Conservation (phyloP, 1,139 yeast species). For the Neolecta irregularis region DNA sequence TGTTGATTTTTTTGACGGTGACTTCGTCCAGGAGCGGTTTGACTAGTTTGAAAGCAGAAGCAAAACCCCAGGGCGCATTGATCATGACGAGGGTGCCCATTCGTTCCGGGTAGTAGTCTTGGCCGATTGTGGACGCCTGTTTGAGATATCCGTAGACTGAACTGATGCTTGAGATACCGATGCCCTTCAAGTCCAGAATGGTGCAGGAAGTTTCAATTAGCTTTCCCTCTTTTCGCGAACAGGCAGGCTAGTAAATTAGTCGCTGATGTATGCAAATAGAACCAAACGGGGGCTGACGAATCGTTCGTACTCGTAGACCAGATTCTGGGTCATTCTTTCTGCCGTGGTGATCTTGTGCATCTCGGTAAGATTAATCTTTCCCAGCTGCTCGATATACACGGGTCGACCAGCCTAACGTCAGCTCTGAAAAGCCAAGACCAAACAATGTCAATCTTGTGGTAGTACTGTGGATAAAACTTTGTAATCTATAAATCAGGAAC, state of each 20-base stretch:
- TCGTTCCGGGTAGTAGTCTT: conserved; percentile 97
- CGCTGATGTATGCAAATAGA: neutral
- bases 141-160: conserved; percentile 77
- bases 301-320: conserved; percentile 95
- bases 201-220: conserved; percentile 94
- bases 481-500: too few relatives aligned
- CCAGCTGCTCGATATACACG: conserved; percentile 83
- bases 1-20: conserved; percentile 89
- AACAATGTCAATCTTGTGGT: conserved; percentile 76
- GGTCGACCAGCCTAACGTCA: conserved; percentile 67
- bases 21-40: conserved; percentile 94
- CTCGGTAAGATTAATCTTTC: conserved; percentile 72
- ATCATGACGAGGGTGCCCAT: conserved; percentile 52
- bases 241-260: conserved; percentile 43
- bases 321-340: conserved; percentile 88
- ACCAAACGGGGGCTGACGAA: conserved; percentile 57
- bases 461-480: conserved; percentile 87
- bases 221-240: conserved; percentile 64
- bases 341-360: conserved; percentile 89
- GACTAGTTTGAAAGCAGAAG: conserved; percentile 79
- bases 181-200: conserved; percentile 85
- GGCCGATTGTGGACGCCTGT: conserved; percentile 89
- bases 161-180: conserved; percentile 66
- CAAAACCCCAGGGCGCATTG: conserved; percentile 94
- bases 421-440: conserved; percentile 1